A percentile compares a stretch with the other conserved stretches of the same genome.
phyloP scores from a whole-genome alignment of 2,329 filamentous ascomycete species.

The Elsinoe arachidis region DNA sequence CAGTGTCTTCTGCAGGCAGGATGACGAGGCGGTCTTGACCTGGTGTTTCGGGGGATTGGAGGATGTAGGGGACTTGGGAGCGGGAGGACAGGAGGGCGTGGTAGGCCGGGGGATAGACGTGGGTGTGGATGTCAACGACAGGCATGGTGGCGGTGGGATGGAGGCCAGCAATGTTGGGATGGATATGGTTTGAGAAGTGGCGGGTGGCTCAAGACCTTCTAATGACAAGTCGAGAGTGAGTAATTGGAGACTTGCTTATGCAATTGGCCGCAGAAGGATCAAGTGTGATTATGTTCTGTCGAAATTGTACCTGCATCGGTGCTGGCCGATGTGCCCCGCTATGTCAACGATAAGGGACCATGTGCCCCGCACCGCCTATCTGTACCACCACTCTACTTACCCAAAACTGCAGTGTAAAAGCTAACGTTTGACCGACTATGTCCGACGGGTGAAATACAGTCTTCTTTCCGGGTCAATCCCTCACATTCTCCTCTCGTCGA shows the following conservation, averaged over 20 bases:
- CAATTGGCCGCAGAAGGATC: too few relatives aligned
- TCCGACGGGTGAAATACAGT: not conserved
- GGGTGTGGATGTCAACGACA: slow-evolving; percentile 54
- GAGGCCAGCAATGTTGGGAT: not conserved
- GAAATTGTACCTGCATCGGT: not conserved
- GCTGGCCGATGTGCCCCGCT: slow-evolving; percentile 1
- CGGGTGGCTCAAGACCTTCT: too few relatives aligned
- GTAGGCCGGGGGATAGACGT: slow-evolving; percentile 54
- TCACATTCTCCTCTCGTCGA: not conserved
- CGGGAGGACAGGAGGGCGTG: slow-evolving; percentile 49
- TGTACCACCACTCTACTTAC: slow-evolving; percentile 6
- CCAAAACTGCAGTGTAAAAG: not conserved
- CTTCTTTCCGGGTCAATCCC: not conserved
- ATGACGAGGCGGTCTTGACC: slow-evolving; percentile 57
- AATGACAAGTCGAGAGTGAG: too few relatives aligned
- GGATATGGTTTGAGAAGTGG: not conserved
- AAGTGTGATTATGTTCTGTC: not conserved
- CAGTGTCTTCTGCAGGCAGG: slow-evolving; percentile 42
- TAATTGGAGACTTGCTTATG: too few relatives aligned
- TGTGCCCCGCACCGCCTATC: slow-evolving; percentile 11
- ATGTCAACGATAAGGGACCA: slow-evolving; percentile 1
- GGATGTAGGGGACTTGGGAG: slow-evolving; percentile 61
- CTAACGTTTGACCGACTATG: not conserved
- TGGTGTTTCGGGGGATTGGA: slow-evolving; percentile 36
- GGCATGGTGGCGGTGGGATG: slow-evolving; percentile 21